Base-by-base conservation (phyloP, 2,329 filamentous ascomycete species). In the Aureobasidium sp. region DNA sequence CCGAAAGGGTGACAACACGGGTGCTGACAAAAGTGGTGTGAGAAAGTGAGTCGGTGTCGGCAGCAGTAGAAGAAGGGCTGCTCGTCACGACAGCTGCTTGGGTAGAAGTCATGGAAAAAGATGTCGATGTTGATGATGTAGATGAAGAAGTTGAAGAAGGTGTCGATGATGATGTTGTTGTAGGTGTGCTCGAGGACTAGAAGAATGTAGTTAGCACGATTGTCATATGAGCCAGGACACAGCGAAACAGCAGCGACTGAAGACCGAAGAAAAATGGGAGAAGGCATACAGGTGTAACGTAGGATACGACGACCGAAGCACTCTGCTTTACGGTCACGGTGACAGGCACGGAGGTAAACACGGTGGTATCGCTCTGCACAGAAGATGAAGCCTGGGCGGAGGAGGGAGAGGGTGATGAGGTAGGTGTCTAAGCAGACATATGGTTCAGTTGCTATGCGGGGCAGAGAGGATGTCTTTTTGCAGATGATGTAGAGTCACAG, bases 1-100 rank as follows among this genome's bases (percentile, higher is more conserved):
- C 78, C 24, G 76, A 77, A 26, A 78, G 69, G 0, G 77, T 80
- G n/a, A 78, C 68, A 13, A 76, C 69, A 27, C 72, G 71, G 5
- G 74, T 68, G 59, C 69, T 74, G 8, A 71, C 74, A 41, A 75
- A 67, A 2, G 74, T 71, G 7, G 71, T 68, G 7, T 69, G 60
- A 7, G 66, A 66, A 26, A 61, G 65, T 12, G 68, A 61, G 43
- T 63, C 65, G 5, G 59, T 5, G 65, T 62, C 36, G 62, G 57
- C 43, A 20, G 55, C 20, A 29, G 55, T 27, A 27, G 55, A 59
- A 10, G 53, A 46, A 34, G 39, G 53, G 65, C 53, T 61, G 55
- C 41, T 61, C 36, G 61, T 62, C n/a, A 59, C 50, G 2, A 32
- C 50, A 26, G 62, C 59, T 44, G 29, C 70, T 67, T 10, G 66